Base-by-base conservation (phyloP, 768 basidiomycete genomes). In the Sporobolomyces phaffii region DNA sequence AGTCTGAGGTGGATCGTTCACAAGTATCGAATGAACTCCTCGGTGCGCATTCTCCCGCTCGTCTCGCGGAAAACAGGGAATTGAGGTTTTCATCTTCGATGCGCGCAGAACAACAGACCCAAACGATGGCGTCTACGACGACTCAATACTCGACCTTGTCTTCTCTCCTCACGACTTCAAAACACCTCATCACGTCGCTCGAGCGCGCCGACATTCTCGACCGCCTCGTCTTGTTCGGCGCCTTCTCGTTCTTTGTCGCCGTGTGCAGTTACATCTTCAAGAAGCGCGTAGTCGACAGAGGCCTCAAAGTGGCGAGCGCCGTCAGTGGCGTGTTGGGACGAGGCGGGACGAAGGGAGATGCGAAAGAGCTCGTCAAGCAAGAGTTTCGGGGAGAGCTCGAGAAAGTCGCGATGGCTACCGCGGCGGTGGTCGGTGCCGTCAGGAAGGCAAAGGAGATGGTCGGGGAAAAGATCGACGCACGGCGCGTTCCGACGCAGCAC, bases 181-280 rank as follows among this genome's bases (percentile, higher is more conserved):
- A 88, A 73, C 83, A 87, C 31, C 84, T 99, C 68, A 85, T 98
- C 70, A 89, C 87, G 18, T 85, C 87, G 0, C 85, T 99, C 52
- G 90, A 96, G 78, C 87, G 87, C 65, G 84, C 91, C 20, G 93
- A 98, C 80, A 87, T 89, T 85, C 80, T 93, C 24, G 96, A 99
- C 80, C 87, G 93, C 9, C 76, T 96, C 33, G 80, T 98, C 68
- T 87, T 99, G 73, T 79, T 91, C 60, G 81, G 85, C 2, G 89
- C 84, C 0, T 84, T 98, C 40, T 76, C 81, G 15, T 89, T 97
- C 77, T 99, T 99, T 80, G 68, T 86, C 64, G 83, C 92, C 22
- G 87, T 89, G 34, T 85, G 91, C 10, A 82, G 87, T 29, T 93
- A 89, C 73, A 87, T 99, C 71, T 74, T 98, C 73, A 91, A 96